Conservation (phyloP, 2,329 filamentous ascomycete genomes). For the Pyricularia pennisetigena region DNA sequence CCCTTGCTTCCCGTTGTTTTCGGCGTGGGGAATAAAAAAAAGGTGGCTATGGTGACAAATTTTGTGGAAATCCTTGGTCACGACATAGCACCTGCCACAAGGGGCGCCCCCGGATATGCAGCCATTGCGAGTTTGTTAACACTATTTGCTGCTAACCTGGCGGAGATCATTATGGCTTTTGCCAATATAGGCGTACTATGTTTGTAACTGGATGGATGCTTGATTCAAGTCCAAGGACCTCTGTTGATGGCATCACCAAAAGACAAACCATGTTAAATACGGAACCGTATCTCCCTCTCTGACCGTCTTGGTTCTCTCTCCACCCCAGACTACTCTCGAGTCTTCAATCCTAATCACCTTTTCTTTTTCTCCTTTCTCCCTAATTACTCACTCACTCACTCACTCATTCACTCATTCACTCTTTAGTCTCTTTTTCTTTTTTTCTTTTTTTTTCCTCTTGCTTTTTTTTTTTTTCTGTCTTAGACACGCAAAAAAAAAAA, state of each 20-base stretch:
- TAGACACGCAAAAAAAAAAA: not conserved
- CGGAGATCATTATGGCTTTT: not conserved
- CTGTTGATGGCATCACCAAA: not conserved
- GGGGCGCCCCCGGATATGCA: not conserved
- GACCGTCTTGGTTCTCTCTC: not conserved
- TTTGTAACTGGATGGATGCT: not conserved
- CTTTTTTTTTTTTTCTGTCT: not conserved
- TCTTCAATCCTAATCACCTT: not conserved
- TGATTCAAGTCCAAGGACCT: not conserved
- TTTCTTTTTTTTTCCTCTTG: not conserved
- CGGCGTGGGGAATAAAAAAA: too few relatives aligned
- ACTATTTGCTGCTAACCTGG: not conserved
- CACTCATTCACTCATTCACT: not conserved
- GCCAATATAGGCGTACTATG: not conserved
- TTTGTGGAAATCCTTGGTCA: not conserved
- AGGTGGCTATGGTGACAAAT: not conserved
- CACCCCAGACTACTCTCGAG: not conserved
- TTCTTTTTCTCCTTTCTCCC: too few relatives aligned
- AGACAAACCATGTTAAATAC: not conserved
- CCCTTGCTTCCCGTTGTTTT: too few relatives aligned
- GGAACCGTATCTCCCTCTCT: not conserved
- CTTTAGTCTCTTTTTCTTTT: not conserved
- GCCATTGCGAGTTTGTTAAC: not conserved
- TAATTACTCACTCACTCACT: not conserved
- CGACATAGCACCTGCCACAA: not conserved